These are phyloP conservation scores for Phytophthora sojae DNA, from an alignment of 352 stramenopile genomes.

Conservation along the genomic window DNA sequence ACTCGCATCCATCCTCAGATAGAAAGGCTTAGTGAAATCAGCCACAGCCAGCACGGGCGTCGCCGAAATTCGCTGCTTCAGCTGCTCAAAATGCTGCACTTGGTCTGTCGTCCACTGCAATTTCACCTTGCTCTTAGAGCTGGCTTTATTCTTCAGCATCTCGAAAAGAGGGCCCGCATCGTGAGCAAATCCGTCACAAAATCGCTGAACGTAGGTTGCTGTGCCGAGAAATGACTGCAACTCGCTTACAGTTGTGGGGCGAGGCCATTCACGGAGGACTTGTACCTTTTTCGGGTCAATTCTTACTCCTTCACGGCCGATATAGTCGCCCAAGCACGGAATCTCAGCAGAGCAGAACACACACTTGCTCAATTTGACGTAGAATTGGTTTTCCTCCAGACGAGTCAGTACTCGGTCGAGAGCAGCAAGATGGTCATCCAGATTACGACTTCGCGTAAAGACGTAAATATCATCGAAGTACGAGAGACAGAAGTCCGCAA, in stretches of 20 bases:
- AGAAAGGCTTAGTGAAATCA: background rate
- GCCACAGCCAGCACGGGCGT: background rate
- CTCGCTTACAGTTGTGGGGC: background rate
- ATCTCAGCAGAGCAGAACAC: background rate
- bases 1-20: background rate
- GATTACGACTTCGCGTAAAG: background rate
- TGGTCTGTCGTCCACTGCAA: background rate
- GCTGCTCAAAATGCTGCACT: background rate
- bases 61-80: background rate
- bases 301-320: background rate
- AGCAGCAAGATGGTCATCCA: background rate
- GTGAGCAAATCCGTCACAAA: background rate
- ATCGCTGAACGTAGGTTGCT: background rate
- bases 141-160: background rate
- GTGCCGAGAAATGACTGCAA: background rate
- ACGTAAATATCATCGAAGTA: slow-evolving; percentile 1
- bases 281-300: background rate
- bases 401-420: background rate
- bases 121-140: background rate
- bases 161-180: too few species aligned
- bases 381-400: background rate
- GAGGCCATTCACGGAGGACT: background rate
- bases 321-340: background rate
- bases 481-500: too few species aligned
- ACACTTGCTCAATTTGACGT: background rate